These are phyloP conservation scores for Candida nitratophila DNA, from an alignment of 805 yeast genomes.

Conservation along the genomic window DNA sequence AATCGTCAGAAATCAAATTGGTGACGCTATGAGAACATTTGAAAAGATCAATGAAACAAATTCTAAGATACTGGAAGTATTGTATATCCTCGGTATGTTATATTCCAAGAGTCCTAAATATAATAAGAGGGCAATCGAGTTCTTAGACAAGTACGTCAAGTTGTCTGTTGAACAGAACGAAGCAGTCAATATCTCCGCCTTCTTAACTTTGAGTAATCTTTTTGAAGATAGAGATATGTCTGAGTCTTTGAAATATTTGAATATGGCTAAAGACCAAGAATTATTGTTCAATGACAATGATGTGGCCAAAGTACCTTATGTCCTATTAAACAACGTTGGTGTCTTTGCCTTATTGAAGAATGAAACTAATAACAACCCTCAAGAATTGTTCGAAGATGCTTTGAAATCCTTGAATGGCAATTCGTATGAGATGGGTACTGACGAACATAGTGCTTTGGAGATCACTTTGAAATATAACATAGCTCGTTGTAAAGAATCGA, in stretches of 20 bases:
- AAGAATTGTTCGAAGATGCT: constrained; percentile 38
- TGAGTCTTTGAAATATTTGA: constrained; percentile 58
- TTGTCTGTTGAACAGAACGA: constrained; percentile 52
- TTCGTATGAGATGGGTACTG: constrained; percentile 8
- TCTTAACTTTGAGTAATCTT: constrained; percentile 59
- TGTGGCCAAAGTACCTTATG: constrained; percentile 45
- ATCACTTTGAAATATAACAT: constrained; percentile 60
- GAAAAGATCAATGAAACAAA: constrained; percentile 63
- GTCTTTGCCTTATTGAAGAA: constrained; percentile 64
- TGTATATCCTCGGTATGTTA: constrained; percentile 68
- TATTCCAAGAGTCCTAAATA: constrained; percentile 42
- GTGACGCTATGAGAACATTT: constrained; percentile 81
- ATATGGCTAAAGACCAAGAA: constrained; percentile 40
- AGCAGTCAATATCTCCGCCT: constrained; percentile 56
- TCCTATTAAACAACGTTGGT: constrained; percentile 76
- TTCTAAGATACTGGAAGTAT: constrained; percentile 67
- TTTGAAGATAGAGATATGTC: constrained; percentile 60
- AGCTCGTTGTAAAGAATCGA: constrained; percentile 55
- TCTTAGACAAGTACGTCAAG: constrained; percentile 65
- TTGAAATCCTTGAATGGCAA: constrained; percentile 29
- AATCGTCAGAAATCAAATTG: constrained; percentile 60
- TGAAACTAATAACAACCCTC: constrained; percentile 34
- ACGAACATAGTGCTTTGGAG: constrained; percentile 19
- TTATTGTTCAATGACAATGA: constrained; percentile 25
- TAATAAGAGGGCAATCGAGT: constrained; percentile 46